These are phyloP conservation scores for Penicillium daleae DNA, from an alignment of 495 filamentous ascomycete genomes.

Conservation along the genomic window DNA sequence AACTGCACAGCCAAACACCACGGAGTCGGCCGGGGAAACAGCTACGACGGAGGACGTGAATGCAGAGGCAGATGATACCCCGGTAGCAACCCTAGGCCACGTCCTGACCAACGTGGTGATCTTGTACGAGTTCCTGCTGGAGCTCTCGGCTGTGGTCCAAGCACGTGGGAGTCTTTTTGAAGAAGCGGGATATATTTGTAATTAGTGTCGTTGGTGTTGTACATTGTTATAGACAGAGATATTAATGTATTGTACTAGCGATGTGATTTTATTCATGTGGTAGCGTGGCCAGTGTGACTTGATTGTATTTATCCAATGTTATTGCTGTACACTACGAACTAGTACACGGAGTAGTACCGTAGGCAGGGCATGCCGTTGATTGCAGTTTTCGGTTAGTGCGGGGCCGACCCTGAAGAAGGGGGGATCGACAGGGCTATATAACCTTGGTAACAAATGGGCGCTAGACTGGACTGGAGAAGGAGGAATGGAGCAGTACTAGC, in stretches of 20 bases:
- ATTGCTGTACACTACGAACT: too few species aligned
- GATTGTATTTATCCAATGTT: too few species aligned
- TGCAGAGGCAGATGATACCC: conserved; percentile 27
- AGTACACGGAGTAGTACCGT: too few species aligned
- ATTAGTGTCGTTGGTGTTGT: conserved; percentile 5
- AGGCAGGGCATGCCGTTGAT: too few species aligned
- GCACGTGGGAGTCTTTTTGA: conserved; percentile 83
- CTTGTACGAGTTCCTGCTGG: conserved; percentile 79
- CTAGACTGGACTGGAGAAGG: too few species aligned
- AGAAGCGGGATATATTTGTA: conserved; percentile 69
- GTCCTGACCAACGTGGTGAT: conserved; percentile 72
- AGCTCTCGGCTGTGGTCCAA: conserved; percentile 85
- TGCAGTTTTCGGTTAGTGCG: too few species aligned
- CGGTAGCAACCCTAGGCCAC: conserved; percentile 72
- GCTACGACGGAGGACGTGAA: conserved; percentile 35
- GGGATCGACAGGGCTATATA: too few species aligned
- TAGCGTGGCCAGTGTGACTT: too few species aligned
- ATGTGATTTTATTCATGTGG: not conserved
- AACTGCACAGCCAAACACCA: conserved; percentile 5
- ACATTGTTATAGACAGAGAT: conserved; percentile 5
- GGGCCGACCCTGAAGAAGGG: too few species aligned
- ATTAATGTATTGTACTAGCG: not conserved
- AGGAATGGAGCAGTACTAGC: too few species aligned
- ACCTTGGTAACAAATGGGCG: too few species aligned
- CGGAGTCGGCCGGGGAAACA: conserved; percentile 26